phyloP scores from a whole-genome alignment of 2,329 filamentous ascomycete genomes.

The Trichoderma sp. region DNA sequence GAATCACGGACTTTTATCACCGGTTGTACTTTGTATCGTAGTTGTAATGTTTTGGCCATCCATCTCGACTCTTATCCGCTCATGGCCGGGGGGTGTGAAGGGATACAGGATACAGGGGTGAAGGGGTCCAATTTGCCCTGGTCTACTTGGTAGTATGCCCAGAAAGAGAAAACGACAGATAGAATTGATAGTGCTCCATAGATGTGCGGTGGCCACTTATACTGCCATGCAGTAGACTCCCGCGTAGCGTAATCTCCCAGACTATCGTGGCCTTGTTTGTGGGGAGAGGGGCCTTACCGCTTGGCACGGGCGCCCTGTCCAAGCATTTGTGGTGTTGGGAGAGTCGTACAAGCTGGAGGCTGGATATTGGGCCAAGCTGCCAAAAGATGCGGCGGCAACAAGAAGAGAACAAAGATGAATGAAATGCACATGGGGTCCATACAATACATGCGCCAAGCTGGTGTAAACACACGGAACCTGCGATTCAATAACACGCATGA shows the following conservation, averaged over 20 bases:
- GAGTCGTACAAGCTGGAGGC: background rate
- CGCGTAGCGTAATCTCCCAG: slow-evolving; percentile 1
- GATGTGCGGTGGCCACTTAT: slow-evolving; percentile 3
- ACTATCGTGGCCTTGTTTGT: slow-evolving; percentile 9
- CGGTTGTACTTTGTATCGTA: slow-evolving; percentile 21
- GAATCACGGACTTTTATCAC: slow-evolving; percentile 20
- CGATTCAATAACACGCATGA: background rate
- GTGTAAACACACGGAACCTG: background rate
- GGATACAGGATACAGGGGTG: slow-evolving; percentile 14
- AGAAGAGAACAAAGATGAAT: background rate
- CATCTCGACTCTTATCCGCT: slow-evolving; percentile 22
- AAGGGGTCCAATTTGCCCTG: slow-evolving; percentile 19
- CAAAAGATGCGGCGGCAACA: background rate
- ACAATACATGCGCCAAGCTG: background rate
- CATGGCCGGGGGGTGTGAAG: background rate
- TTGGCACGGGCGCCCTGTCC: slow-evolving; percentile 6
- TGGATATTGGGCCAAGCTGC: background rate
- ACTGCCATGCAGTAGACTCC: background rate
- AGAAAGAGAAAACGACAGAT: background rate
- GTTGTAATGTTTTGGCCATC: slow-evolving; percentile 29
- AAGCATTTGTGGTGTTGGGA: background rate
- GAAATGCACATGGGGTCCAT: background rate
- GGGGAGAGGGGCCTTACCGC: background rate
- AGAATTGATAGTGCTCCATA: background rate
- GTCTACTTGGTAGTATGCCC: slow-evolving; percentile 6